Base-by-base conservation (phyloP, 768 basidiomycete genomes). In the Trametopsis cervina region DNA sequence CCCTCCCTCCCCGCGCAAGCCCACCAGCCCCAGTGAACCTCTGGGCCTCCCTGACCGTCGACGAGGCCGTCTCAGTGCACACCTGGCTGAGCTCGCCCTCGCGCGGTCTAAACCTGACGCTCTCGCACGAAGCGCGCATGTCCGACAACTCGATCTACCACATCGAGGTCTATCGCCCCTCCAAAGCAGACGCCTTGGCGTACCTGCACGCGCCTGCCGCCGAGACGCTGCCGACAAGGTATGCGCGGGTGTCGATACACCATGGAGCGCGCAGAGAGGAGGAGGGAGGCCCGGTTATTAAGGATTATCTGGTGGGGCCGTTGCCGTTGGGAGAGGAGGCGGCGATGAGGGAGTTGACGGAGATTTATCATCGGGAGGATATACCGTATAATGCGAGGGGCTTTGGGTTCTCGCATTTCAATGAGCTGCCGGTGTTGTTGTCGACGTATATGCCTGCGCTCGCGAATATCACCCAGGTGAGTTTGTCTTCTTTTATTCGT, bases 291-390 rank as follows among this genome's bases (percentile, higher is more conserved):
- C 76, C 77, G 9, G 56, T 63, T n/a, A 70, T 80, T 27, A 67
- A 63, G 47, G 77, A 81, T 54, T 79, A 80, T 54, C 62, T 80
- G 6, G 71, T 83, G 15, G 81, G 81, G 0, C 81, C 81, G 1
- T 64, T 83, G 7, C 79, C 80, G 4, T 56, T 78, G 17, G 59
- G 67, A 25, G 40, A 52, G 4, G 44, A 60, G 13, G 77, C 78
- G 4, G 57, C 36, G 2, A 62, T 81, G 41, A 57, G 63, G n/a
- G 62, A 61, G 15, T 61, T 77, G 48, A 72, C 62, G 13, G 74
- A 76, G 41, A 76, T 78, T 26, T 80, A 78, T 56, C 76, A 78
- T 48, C 66, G 70, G 13, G 66, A 69, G 3, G 64, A 69, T 7
- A 73, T 82, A 38, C 79, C 81, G 10, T 76, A 67, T 63, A 78